phyloP scores from a whole-genome alignment of 495 filamentous ascomycete species.

The Antarctomyces pellizariae region DNA sequence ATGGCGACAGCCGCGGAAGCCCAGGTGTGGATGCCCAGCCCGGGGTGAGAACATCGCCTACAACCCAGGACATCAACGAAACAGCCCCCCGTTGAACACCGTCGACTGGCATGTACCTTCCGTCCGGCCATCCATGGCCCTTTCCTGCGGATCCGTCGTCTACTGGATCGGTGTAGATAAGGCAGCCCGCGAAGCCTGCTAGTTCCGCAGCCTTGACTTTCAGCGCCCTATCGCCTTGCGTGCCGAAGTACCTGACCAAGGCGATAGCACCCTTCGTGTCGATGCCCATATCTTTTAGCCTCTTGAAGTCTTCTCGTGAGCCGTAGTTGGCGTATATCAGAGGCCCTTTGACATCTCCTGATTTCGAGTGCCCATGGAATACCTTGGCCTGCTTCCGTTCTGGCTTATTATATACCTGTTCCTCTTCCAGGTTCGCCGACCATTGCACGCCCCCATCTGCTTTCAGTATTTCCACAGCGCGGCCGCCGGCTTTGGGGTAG shows the following conservation, averaged over 20 bases:
- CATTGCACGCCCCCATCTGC: slow-evolving; percentile 41
- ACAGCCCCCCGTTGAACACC: slow-evolving; percentile 71
- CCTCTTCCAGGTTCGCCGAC: slow-evolving; percentile 73
- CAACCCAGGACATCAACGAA: slow-evolving; percentile 56
- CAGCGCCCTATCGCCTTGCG: slow-evolving; percentile 42
- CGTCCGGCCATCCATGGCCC: slow-evolving; percentile 46
- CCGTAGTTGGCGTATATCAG: slow-evolving; percentile 90
- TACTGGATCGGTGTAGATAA: slow-evolving; percentile 76
- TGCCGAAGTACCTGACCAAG: slow-evolving; percentile 59
- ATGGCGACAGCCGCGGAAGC: slow-evolving; percentile 36
- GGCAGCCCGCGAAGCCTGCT: slow-evolving; percentile 60
- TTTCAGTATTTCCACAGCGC: slow-evolving; percentile 56
- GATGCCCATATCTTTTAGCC: slow-evolving; percentile 43
- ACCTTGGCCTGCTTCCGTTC: slow-evolving; percentile 36
- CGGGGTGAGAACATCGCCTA: slow-evolving; percentile 75
- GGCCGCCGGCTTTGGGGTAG: slow-evolving; percentile 54
- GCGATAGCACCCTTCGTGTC: slow-evolving; percentile 59
- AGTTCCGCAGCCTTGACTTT: slow-evolving; percentile 82
- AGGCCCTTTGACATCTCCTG: slow-evolving; percentile 78
- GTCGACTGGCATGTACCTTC: slow-evolving; percentile 53
- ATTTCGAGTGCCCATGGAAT: slow-evolving; percentile 78
- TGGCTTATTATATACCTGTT: slow-evolving; percentile 25
- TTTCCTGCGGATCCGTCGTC: slow-evolving; percentile 56
- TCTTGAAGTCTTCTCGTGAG: slow-evolving; percentile 56
- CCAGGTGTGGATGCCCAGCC: slow-evolving; percentile 58